Base-by-base conservation (phyloP, 2,329 filamentous ascomycete genomes). In the Cordyceps pruinosa region DNA sequence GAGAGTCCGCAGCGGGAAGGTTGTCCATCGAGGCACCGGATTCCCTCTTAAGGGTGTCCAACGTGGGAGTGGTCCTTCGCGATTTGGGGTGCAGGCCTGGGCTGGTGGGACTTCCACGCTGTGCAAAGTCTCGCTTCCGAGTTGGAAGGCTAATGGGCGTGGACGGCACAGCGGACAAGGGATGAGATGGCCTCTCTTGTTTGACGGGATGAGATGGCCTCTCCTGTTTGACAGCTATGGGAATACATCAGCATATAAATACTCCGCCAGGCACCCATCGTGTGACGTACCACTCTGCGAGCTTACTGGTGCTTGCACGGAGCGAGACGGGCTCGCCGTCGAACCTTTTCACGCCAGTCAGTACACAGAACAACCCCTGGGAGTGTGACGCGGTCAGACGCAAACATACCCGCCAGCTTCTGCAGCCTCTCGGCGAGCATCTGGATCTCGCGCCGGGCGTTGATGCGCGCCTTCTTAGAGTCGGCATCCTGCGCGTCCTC, bases 61-160 rank as follows among this genome's bases (percentile, higher is more conserved):
- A 32, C 44, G 25, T 48, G 30, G 56, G 48, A 4, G 66, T 67
- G 3, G 69, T 66, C 9, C 72, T 67, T 32, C 68, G 69, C 23
- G 70, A 70, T 61, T 59, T 53, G 10, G 37, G 5, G 15, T 35
- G 17, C 3, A 39, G 9, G 10, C 5, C 39, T 2, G 54, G 37
- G 17, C 28, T 23, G 6, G 46, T 44, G 6, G 54, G 54, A 25
- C 54, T 57, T 19, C 54, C 46, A 5, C 37, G 37, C 6, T 56
- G 53, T 32, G 5, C 21, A 37, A 49, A 42, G 12, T 56, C 53
- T 47, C 54, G 46, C 37, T 57, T 57, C 28, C 54, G 28, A 19
- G 25, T 44, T 1, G 45, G 54, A 3, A 57, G 46, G 5, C 13
- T 45, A 37, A 45, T 44, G 28, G 54, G 54, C 17, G 54, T 57